A percentile compares a stretch with the other conserved stretches of the same genome.
Conservation (phyloP, 495 filamentous ascomycete genomes). For the Hypoxylon fragiforme region DNA sequence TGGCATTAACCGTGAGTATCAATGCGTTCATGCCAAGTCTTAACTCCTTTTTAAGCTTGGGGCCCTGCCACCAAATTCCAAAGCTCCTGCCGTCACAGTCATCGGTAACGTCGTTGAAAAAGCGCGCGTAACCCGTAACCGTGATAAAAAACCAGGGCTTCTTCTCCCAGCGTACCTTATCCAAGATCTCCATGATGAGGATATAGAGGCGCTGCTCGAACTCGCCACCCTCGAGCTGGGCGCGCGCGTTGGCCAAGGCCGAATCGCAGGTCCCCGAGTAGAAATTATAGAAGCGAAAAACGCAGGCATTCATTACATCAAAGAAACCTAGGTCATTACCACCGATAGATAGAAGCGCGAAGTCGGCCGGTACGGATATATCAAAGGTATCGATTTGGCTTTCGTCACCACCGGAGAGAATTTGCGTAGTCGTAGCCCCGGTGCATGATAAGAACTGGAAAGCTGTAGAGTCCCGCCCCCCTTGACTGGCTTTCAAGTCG, state of each 20-base stretch:
- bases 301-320: conserved; percentile 50
- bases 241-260: conserved; percentile 36
- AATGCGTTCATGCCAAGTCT: conserved; percentile 44
- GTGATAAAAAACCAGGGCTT: conserved; percentile 43
- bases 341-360: conserved; percentile 50
- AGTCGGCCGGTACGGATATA: conserved; percentile 29
- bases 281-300: conserved; percentile 53
- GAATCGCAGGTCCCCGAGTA: conserved; percentile 46
- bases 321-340: conserved; percentile 57
- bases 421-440: conserved; percentile 40
- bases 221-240: conserved; percentile 31
- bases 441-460: conserved; percentile 50
- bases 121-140: conserved; percentile 52
- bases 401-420: conserved; percentile 33
- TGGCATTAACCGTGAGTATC: conserved; percentile 43
- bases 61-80: conserved; percentile 44
- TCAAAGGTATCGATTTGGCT: conserved; percentile 47
- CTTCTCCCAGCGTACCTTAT: conserved; percentile 44
- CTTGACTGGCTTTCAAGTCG: conserved; percentile 27
- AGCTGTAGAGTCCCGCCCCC: conserved; percentile 20
- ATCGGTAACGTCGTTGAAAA: conserved; percentile 52
- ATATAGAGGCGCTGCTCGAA: conserved; percentile 42
- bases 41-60: conserved; percentile 39
- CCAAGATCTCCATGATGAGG: conserved; percentile 45
- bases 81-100: conserved; percentile 46